phyloP scores from a whole-genome alignment of 2,329 filamentous ascomycete genomes.

The Xylariaceae sp. region DNA sequence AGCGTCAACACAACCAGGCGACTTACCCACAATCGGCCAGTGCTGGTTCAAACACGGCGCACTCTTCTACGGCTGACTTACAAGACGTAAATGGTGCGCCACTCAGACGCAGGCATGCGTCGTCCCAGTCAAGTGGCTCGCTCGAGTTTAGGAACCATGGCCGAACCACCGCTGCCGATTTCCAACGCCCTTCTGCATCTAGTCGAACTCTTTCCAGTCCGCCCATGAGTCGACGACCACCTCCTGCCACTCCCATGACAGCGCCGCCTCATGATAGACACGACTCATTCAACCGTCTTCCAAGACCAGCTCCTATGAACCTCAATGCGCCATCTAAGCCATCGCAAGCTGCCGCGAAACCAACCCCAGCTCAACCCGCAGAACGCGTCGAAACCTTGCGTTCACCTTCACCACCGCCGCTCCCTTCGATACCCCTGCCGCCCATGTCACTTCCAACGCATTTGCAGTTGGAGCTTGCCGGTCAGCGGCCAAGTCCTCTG shows the following conservation, averaged over 20 bases:
- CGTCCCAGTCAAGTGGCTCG: constrained; percentile 30
- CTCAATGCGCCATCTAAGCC: constrained; percentile 31
- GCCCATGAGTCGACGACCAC: constrained; percentile 40
- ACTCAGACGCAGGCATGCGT: constrained; percentile 17
- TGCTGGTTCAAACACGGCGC: constrained; percentile 32
- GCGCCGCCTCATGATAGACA: constrained; percentile 38
- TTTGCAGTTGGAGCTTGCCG: constrained; percentile 59
- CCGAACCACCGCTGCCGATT: constrained; percentile 27
- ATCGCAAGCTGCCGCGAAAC: constrained; percentile 7
- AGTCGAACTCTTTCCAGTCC: constrained; percentile 49
- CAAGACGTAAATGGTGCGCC: constrained; percentile 21
- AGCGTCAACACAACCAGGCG: constrained; percentile 31
- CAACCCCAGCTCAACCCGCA: constrained; percentile 18
- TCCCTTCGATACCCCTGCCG: constrained; percentile 54
- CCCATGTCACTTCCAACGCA: constrained; percentile 63
- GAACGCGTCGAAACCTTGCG: constrained; percentile 31
- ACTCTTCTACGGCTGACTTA: constrained; percentile 32
- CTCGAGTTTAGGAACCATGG: constrained; percentile 22
- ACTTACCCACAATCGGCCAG: constrained; percentile 37
- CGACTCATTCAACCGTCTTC: constrained; percentile 45
- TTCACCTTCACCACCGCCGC: constrained; percentile 43
- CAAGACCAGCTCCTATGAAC: constrained; percentile 42
- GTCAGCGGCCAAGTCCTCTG: constrained; percentile 57
- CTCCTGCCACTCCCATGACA: constrained; percentile 30
- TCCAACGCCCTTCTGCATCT: constrained; percentile 34